A percentile compares a stretch with the other conserved stretches of the same genome.
Conservation (phyloP, 169 alveolate species). For the Eimeria brunetti region DNA sequence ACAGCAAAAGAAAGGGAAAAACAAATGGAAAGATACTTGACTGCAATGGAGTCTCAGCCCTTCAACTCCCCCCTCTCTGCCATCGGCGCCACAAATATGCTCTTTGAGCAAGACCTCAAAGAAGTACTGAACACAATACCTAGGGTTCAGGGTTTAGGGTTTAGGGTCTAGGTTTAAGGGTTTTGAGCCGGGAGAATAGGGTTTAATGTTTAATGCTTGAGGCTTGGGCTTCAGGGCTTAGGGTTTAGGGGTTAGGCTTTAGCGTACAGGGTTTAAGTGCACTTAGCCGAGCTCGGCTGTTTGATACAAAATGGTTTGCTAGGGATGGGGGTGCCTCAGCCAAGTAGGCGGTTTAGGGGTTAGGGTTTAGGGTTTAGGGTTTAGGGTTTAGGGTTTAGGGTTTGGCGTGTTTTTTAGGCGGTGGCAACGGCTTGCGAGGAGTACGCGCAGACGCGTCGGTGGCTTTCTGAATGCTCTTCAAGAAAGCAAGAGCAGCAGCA, state of each 20-base stretch:
- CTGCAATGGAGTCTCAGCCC: slow-evolving; percentile 10
- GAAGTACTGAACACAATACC: no score
- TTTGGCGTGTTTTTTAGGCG: background rate
- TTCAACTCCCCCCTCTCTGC: slow-evolving; percentile 52
- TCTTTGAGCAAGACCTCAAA: slow-evolving; percentile 23
- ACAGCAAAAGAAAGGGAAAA: background rate
- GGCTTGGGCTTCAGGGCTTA: background rate
- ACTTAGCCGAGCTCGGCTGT: no score
- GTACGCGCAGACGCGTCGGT: slow-evolving; percentile 20
- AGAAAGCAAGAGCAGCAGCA: background rate
- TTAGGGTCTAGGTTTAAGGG: no score
- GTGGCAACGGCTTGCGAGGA: background rate
- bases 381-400: no score
- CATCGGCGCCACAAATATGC: slow-evolving; percentile 16
- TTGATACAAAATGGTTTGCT: no score
- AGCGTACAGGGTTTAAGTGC: no score
- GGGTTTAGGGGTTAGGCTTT: no score
- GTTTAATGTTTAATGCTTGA: background rate
- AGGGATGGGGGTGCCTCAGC: no score
- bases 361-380: no score
- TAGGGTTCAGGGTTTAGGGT: no score
- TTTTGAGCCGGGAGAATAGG: no score
- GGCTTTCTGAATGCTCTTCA: background rate
- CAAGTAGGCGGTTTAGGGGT: slow-evolving; percentile 1
- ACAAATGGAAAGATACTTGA: background rate